A percentile compares a stretch with the other conserved stretches of the same genome.
These are phyloP conservation scores for Mucor mucedo DNA, from an alignment of 371 early-diverging fungal species.

Conservation along the genomic window DNA sequence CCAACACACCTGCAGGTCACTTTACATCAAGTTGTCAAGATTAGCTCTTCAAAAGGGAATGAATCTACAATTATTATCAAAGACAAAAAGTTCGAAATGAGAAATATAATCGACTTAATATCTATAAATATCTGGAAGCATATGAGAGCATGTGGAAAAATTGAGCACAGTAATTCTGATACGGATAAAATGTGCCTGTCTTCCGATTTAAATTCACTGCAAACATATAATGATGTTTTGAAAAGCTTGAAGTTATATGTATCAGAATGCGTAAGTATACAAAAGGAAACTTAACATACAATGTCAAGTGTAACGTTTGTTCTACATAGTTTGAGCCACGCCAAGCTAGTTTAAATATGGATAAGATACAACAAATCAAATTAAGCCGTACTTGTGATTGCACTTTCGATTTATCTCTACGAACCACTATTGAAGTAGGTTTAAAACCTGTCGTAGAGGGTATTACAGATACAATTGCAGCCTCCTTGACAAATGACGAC, in stretches of 20 bases:
- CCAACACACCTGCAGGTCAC: neutral
- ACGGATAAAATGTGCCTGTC: neutral
- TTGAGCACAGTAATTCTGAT: too few species aligned
- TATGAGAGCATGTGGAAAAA: too few species aligned
- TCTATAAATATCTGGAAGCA: neutral
- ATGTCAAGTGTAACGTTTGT: neutral
- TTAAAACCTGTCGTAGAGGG: neutral
- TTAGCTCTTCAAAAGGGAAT: neutral
- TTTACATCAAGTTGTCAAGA: neutral
- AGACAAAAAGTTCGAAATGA: neutral
- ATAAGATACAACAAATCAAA: neutral
- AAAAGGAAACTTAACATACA: neutral
- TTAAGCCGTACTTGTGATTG: neutral
- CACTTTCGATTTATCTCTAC: neutral
- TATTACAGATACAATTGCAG: neutral
- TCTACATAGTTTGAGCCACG: neutral
- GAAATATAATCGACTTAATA: neutral
- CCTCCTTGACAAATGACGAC: neutral
- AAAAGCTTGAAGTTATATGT: neutral
- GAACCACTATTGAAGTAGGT: neutral
- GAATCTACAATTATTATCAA: neutral
- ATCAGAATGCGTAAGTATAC: neutral
- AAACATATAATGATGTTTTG: neutral
- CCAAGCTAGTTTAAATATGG: neutral
- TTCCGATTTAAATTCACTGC: neutral